A percentile compares a stretch with the other conserved stretches of the same genome.
These are phyloP conservation scores for Pigoraptor vietnamica DNA, from an alignment of 78 protist genomes.

Conservation along the genomic window DNA sequence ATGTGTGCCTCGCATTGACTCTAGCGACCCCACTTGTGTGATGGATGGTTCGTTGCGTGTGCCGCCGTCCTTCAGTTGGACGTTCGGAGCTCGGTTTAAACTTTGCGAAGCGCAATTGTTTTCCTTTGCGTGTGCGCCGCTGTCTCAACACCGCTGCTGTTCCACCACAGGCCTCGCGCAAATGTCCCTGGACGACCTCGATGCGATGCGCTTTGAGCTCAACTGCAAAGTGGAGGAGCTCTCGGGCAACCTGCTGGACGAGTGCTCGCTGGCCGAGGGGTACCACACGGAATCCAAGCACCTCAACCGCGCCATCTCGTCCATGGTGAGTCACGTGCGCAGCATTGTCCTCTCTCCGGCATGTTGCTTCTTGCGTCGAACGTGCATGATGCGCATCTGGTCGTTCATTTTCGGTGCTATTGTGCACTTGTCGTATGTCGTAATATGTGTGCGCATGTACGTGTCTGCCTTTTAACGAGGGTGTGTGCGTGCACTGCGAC, in stretches of 20 bases:
- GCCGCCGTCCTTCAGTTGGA: no score
- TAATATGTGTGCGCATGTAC: no score
- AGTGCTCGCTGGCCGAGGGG: neutral
- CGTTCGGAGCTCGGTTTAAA: no score
- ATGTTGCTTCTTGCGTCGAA: neutral
- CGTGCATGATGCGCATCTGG: neutral
- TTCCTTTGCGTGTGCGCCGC: neutral
- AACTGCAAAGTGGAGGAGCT: neutral
- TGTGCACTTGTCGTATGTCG: no score
- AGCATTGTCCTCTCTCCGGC: neutral
- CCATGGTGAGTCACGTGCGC: neutral
- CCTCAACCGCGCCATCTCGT: neutral
- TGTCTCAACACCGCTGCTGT: neutral
- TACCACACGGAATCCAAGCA: neutral
- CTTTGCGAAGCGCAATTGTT: no score
- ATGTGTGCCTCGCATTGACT: no score
- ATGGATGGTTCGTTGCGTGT: no score
- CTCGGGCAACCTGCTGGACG: neutral
- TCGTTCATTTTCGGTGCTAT: neutral
- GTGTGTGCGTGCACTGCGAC: neutral
- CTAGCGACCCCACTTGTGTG: no score
- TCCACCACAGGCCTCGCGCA: neutral
- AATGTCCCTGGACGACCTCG: neutral
- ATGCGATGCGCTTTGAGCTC: neutral
- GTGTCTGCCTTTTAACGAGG: no score